These are phyloP conservation scores for Balansia obtecta DNA, from an alignment of 2,329 filamentous ascomycete species.

Conservation along the genomic window DNA sequence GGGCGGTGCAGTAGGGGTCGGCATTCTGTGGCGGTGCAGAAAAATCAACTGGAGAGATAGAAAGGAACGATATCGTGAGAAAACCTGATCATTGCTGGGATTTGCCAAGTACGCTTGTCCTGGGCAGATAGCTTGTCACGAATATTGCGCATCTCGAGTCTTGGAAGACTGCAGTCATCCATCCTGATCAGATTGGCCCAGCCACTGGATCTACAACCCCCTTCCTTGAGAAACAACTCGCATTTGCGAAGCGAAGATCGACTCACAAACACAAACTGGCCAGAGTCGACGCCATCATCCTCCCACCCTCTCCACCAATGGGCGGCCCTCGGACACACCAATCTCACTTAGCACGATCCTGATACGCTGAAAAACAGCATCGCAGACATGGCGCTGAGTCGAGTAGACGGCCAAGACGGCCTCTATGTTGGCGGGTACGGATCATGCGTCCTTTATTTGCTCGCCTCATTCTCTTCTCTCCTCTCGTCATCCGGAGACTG, in stretches of 20 bases:
- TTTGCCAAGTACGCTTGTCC: too few species aligned
- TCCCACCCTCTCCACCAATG: slow-evolving; percentile 4
- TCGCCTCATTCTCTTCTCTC: background rate
- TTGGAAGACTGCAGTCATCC: too few species aligned
- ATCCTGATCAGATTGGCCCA: too few species aligned
- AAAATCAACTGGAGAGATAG: too few species aligned
- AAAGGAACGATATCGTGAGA: too few species aligned
- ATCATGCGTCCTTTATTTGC: background rate
- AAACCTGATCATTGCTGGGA: too few species aligned
- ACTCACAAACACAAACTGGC: background rate
- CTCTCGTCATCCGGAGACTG: slow-evolving; percentile 3
- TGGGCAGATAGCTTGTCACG: too few species aligned
- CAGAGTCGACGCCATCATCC: background rate
- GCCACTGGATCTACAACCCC: too few species aligned
- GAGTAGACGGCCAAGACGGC: slow-evolving; percentile 28
- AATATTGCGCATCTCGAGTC: too few species aligned
- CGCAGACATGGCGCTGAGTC: slow-evolving; percentile 28
- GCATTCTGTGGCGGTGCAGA: too few species aligned
- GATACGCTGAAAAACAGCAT: slow-evolving; percentile 11
- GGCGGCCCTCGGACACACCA: slow-evolving; percentile 8
- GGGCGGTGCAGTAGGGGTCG: background rate
- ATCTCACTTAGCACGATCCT: slow-evolving; percentile 5
- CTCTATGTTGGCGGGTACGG: slow-evolving; percentile 28
- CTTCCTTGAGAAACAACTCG: too few species aligned
- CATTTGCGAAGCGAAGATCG: background rate